Evolutionary conservation across 192 early-diverging fungal species (phyloP).

Genomic region (Rhizoclosmatium globosum): DNA sequence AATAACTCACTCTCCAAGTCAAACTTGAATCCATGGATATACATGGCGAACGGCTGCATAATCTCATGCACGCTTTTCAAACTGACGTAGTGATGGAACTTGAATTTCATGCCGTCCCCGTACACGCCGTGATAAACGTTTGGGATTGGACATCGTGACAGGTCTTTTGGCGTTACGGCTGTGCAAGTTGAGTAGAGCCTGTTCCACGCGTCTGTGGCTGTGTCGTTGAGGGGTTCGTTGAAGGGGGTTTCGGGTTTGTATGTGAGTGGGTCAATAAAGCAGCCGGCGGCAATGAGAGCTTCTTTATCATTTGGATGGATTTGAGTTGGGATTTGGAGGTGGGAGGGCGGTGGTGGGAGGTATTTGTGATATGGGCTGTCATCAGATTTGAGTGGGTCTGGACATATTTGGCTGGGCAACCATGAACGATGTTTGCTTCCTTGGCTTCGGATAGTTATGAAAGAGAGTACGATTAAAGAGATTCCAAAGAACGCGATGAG

Average conservation of each 20-base stretch:
- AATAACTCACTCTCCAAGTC: slow-evolving; percentile 27
- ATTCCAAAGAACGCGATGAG: no score
- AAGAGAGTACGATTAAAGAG: no score
- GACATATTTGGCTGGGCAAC: no score
- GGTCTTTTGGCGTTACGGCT: not conserved
- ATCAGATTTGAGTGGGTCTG: no score
- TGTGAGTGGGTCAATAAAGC: slow-evolving; percentile 19
- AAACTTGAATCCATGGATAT: slow-evolving; percentile 32
- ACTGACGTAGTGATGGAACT: slow-evolving; percentile 35
- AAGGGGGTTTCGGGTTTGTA: not conserved
- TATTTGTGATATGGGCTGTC: no score
- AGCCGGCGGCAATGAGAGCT: slow-evolving; percentile 17
- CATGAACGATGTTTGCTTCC: no score
- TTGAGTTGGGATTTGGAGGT: not conserved
- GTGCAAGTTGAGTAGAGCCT: slow-evolving; percentile 13
- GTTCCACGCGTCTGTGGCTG: not conserved
- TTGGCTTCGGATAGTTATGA: no score
- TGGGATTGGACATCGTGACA: slow-evolving; percentile 23
- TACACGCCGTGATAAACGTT: slow-evolving; percentile 28
- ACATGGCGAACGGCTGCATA: slow-evolving; percentile 32
- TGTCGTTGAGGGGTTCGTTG: not conserved
- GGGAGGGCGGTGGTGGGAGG: not conserved
- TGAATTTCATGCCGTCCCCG: slow-evolving; percentile 16
- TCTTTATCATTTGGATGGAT: slow-evolving; percentile 12
- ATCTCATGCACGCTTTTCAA: slow-evolving; percentile 25